A percentile compares a stretch with the other conserved stretches of the same genome.
phyloP scores from a whole-genome alignment of 2,329 filamentous ascomycete species.

The Fonsecaea multimorphosa region DNA sequence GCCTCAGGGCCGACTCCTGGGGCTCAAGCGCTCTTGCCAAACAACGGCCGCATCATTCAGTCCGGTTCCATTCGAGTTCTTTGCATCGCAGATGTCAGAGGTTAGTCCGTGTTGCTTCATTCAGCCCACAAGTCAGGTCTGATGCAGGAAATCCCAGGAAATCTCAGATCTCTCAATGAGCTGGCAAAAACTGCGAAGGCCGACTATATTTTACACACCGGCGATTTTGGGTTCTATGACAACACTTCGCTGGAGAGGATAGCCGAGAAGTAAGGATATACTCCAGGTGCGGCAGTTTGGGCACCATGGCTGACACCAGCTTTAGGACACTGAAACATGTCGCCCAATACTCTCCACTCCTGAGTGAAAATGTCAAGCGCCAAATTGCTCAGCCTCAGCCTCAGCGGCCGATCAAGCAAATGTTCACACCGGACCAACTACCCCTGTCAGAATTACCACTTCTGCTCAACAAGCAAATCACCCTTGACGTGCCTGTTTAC shows the following conservation, averaged over 20 bases:
- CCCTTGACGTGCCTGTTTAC: slow-evolving; percentile 94
- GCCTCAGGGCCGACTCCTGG: slow-evolving; percentile 51
- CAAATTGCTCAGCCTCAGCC: slow-evolving; percentile 72
- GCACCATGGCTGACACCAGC: slow-evolving; percentile 27
- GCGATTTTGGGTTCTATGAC: slow-evolving; percentile 99
- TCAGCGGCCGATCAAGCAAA: slow-evolving; percentile 72
- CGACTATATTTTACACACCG: slow-evolving; percentile 97
- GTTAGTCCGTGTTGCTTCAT: slow-evolving; percentile 42
- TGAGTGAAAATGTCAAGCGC: slow-evolving; percentile 75
- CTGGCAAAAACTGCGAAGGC: slow-evolving; percentile 92
- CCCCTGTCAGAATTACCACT: slow-evolving; percentile 90
- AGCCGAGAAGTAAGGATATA: slow-evolving; percentile 84
- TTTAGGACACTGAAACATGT: slow-evolving; percentile 93
- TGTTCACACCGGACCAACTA: slow-evolving; percentile 79
- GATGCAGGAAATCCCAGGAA: slow-evolving; percentile 64
- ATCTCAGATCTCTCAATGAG: slow-evolving; percentile 92
- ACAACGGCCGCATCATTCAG: slow-evolving; percentile 58
- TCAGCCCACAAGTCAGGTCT: not conserved
- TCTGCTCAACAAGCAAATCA: slow-evolving; percentile 85
- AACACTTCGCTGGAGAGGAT: slow-evolving; percentile 94
- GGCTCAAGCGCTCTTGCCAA: slow-evolving; percentile 56
- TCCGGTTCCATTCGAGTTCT: slow-evolving; percentile 55
- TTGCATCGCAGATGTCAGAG: slow-evolving; percentile 59
- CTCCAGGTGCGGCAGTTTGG: not conserved
- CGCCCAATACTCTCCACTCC: slow-evolving; percentile 94